Conservation (phyloP, 352 stramenopile species). For the Stramenopiles sp. region DNA sequence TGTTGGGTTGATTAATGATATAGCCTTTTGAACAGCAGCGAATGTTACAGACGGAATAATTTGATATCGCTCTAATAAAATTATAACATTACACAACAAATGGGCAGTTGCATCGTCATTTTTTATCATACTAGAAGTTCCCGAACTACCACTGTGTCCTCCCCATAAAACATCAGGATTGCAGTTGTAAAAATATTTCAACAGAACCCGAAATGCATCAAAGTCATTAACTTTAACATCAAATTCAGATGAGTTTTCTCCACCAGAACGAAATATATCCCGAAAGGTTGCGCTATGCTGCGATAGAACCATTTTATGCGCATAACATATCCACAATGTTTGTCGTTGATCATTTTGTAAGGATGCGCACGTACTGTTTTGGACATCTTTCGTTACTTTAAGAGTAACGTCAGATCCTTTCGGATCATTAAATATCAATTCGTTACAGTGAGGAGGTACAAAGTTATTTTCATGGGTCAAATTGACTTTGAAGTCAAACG, state of each 20-base stretch:
- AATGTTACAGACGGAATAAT: background rate
- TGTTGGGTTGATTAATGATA: background rate
- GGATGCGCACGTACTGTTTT: background rate
- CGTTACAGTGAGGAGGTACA: too few relatives aligned
- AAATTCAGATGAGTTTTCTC: background rate
- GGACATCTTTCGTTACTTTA: background rate
- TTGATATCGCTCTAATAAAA: background rate
- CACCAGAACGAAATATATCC: background rate
- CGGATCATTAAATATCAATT: constrained; percentile 1
- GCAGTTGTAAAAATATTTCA: background rate
- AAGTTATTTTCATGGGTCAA: too few relatives aligned
- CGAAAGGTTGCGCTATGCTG: background rate
- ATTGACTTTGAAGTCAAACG: too few relatives aligned
- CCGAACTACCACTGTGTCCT: background rate
- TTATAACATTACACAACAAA: background rate
- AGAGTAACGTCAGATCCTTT: background rate
- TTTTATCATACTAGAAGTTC: background rate
- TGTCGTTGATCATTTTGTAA: constrained; percentile 7
- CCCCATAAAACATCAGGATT: background rate
- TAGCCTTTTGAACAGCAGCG: background rate
- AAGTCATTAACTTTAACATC: background rate
- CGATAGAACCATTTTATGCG: background rate
- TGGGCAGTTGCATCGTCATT: background rate
- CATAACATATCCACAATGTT: background rate
- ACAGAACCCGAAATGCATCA: background rate